Percentiles rank a stretch among this genome's conserved stretches.
Evolutionary conservation across 2,329 filamentous ascomycete species (phyloP).

Genomic region (Biscogniauxia marginata): DNA sequence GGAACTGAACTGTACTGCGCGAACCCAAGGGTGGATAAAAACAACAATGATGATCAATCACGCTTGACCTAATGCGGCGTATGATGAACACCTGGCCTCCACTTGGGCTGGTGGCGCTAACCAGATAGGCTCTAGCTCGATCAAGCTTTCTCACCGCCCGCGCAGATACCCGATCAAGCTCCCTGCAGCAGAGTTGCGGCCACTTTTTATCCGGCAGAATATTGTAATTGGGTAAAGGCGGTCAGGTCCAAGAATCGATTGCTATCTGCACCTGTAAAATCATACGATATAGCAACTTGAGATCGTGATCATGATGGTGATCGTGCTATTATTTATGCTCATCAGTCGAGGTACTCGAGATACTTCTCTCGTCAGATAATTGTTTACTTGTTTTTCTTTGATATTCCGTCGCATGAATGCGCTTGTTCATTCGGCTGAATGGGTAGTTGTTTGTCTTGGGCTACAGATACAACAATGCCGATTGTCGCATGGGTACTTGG

Average conservation of each 20-base stretch:
- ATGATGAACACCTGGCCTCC: not conserved
- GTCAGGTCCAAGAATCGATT: constrained; percentile 6
- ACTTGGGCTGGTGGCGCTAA: not conserved
- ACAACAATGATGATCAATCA: not conserved
- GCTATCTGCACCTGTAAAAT: constrained; percentile 5
- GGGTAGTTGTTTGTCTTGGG: no score
- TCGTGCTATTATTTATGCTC: no score
- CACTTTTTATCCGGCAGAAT: constrained; percentile 14
- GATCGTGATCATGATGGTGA: not conserved
- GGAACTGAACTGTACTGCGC: not conserved
- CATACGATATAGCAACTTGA: not conserved
- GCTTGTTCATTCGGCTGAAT: no score
- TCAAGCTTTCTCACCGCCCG: constrained; percentile 10
- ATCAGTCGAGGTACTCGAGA: no score
- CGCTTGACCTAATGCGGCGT: not conserved
- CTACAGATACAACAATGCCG: no score
- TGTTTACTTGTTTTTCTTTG: no score
- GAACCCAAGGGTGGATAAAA: not conserved
- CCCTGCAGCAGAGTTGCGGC: not conserved
- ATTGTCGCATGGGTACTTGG: no score
- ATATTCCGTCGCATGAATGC: no score
- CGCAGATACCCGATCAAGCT: constrained; percentile 3
- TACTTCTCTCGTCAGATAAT: no score
- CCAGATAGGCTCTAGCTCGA: not conserved
- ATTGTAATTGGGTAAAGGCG: constrained; percentile 4